A percentile compares a stretch with the other conserved stretches of the same genome.
These are phyloP conservation scores for Diplocarpon rosae DNA, from an alignment of 2,329 filamentous ascomycete genomes.

Conservation along the genomic window DNA sequence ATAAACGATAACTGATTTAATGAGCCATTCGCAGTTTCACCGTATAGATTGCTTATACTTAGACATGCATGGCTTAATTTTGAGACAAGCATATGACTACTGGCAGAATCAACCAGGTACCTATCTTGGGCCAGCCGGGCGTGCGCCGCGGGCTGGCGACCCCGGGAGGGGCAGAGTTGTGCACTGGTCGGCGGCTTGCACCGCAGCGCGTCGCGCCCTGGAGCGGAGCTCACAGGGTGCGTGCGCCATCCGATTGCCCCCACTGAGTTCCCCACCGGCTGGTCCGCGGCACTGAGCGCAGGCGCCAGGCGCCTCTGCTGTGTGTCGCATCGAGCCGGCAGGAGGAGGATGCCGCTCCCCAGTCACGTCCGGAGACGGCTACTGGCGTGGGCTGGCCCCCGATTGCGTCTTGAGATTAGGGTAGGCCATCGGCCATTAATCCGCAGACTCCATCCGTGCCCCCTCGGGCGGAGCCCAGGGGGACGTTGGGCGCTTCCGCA, in stretches of 20 bases:
- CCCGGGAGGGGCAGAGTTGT: conserved; percentile 1
- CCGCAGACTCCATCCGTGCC: conserved; percentile 2
- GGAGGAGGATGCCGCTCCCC: conserved; percentile 4
- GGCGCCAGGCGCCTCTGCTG: neutral
- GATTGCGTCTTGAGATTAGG: neutral
- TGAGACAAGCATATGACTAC: conserved; percentile 13
- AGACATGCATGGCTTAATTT: conserved; percentile 11
- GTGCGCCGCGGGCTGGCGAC: neutral
- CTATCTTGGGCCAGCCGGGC: conserved; percentile 4
- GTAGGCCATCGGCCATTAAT: conserved; percentile 1
- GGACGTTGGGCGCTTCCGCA: conserved; percentile 1
- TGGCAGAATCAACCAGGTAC: conserved; percentile 13
- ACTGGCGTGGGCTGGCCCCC: conserved; percentile 1
- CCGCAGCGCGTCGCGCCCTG: neutral
- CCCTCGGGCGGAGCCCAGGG: neutral
- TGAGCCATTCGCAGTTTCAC: too few species aligned
- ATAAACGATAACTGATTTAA: too few species aligned
- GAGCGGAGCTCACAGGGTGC: conserved; percentile 1
- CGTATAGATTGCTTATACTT: too few species aligned
- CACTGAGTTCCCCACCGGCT: conserved; percentile 8
- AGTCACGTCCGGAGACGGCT: conserved; percentile 4
- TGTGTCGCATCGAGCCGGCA: conserved; percentile 2
- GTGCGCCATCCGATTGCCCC: conserved; percentile 6
- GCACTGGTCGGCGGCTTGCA: neutral
- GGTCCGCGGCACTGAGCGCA: conserved; percentile 1